Percentiles rank a stretch among this genome's conserved stretches.
Conservation (phyloP, 2,329 filamentous ascomycete species). For the Colletotrichum euphorbiae region DNA sequence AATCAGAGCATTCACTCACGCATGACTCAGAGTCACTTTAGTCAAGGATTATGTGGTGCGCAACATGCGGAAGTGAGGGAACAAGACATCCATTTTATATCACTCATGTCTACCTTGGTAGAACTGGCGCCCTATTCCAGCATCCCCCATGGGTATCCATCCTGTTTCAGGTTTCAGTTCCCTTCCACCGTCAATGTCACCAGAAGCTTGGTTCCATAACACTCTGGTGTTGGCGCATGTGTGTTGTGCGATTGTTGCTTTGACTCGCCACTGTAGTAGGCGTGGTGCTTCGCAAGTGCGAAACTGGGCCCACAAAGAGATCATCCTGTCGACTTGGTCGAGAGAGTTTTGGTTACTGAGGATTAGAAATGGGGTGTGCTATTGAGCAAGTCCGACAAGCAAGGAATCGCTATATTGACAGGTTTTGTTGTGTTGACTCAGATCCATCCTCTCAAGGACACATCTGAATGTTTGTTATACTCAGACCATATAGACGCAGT, state of each 20-base stretch:
- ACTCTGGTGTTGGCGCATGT: background rate
- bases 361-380: slow-evolving; percentile 18
- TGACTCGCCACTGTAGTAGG: background rate
- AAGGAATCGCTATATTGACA: slow-evolving; percentile 19
- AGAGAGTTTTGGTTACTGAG: slow-evolving; percentile 5
- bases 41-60: background rate
- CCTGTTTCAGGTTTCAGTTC: slow-evolving; percentile 16
- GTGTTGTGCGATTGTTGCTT: background rate
- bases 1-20: background rate
- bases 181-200: slow-evolving; percentile 2
- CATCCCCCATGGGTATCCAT: slow-evolving; percentile 1
- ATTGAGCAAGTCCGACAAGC: slow-evolving; percentile 28
- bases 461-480: slow-evolving; percentile 14
- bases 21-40: background rate
- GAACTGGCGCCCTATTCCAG: slow-evolving; percentile 20
- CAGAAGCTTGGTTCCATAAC: background rate
- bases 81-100: slow-evolving; percentile 40
- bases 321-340: background rate
- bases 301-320: background rate
- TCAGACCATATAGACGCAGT: slow-evolving; percentile 21
- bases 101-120: slow-evolving; percentile 39
- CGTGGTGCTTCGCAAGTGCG: background rate
- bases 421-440: slow-evolving; percentile 18
- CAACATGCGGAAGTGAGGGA: slow-evolving; percentile 19
- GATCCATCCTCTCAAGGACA: slow-evolving; percentile 11